A percentile compares a stretch with the other conserved stretches of the same genome.
Conservation (phyloP, 345 rosid species). For the Gossypium rotundifolium region DNA sequence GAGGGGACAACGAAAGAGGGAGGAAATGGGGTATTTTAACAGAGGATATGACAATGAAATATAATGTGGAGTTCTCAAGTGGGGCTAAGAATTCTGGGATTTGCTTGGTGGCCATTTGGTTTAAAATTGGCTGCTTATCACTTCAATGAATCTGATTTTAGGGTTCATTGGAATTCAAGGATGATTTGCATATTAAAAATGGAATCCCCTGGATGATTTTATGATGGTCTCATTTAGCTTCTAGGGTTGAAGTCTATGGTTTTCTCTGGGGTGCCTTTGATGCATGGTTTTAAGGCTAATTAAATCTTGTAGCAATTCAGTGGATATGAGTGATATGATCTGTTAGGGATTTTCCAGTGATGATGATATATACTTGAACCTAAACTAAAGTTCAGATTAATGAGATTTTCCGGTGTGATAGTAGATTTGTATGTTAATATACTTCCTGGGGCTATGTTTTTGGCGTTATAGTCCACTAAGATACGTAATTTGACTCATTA, state of each 20-base stretch:
- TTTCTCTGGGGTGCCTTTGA: no score
- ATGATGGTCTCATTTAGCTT: no score
- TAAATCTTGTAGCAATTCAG: neutral
- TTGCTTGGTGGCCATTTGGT: neutral
- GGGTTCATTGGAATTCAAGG: no score
- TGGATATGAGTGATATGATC: neutral
- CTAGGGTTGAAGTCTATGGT: no score
- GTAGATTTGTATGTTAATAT: neutral
- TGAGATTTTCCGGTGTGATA: neutral
- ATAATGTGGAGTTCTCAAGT: conserved; percentile 44
- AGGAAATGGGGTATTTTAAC: conserved; percentile 70
- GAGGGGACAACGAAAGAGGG: conserved; percentile 31
- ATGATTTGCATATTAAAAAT: no score
- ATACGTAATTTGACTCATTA: no score
- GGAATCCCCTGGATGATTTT: no score
- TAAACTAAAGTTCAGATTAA: neutral
- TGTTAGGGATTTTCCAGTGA: neutral
- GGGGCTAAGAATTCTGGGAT: conserved; percentile 6
- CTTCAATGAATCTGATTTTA: neutral
- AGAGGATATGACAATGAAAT: conserved; percentile 61
- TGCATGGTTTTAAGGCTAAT: no score
- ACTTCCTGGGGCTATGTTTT: no score
- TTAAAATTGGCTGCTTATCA: neutral
- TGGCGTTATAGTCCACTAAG: no score
- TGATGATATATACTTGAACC: neutral